phyloP scores from a whole-genome alignment of 371 early-diverging fungal species.

The Homolaphlyctis polyrhiza region DNA sequence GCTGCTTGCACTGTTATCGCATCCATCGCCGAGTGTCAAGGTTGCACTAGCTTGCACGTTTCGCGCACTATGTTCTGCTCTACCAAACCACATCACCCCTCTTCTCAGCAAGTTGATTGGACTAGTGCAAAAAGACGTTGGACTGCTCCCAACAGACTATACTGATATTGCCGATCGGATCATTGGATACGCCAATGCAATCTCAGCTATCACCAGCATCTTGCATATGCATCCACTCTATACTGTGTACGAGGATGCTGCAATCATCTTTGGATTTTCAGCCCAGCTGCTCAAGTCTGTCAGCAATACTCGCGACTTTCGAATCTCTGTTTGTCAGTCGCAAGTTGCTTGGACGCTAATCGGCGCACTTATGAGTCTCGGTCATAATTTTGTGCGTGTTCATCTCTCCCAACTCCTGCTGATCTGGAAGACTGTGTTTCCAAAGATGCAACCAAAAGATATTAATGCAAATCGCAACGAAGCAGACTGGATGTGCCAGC shows the following conservation, averaged over 20 bases:
- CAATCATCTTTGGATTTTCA: conserved; percentile 69
- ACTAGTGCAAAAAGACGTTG: conserved; percentile 55
- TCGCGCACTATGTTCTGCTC: conserved; percentile 46
- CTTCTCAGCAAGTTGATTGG: conserved; percentile 56
- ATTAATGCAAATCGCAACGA: conserved; percentile 41
- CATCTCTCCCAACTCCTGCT: conserved; percentile 74
- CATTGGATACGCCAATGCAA: conserved; percentile 59
- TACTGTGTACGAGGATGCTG: conserved; percentile 68
- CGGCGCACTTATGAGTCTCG: conserved; percentile 72
- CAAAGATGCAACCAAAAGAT: conserved; percentile 34
- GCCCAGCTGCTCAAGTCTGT: conserved; percentile 64
- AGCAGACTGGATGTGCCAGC: conserved; percentile 60
- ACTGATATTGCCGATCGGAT: conserved; percentile 51
- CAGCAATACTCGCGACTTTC: conserved; percentile 43
- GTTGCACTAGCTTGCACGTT: conserved; percentile 70
- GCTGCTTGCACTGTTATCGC: conserved; percentile 60
- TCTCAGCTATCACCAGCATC: conserved; percentile 68
- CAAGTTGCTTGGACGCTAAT: conserved; percentile 80
- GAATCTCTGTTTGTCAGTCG: conserved; percentile 54
- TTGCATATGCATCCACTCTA: conserved; percentile 65
- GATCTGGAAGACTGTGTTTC: conserved; percentile 52
- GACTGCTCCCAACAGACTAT: conserved; percentile 40
- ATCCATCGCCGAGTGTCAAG: conserved; percentile 69
- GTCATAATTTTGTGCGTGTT: conserved; percentile 73
- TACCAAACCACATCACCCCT: conserved; percentile 59